Base-by-base conservation (phyloP, 306 rosid species). In the Ormosia semicastrata region DNA sequence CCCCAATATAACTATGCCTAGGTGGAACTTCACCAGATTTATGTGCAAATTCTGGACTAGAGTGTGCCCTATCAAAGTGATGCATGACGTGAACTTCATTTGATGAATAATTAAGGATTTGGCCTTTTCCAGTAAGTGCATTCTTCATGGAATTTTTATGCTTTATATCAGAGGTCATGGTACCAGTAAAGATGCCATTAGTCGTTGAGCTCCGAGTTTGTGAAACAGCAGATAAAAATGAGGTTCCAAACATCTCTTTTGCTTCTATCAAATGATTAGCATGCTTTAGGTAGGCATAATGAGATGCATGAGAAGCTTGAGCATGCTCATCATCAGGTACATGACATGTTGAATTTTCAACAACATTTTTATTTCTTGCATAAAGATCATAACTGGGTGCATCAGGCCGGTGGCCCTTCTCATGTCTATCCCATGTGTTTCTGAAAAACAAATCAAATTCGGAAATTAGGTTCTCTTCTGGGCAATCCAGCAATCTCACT, bases 361-460 rank as follows among this genome's bases (percentile, higher is more conserved):
- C 86, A 47, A 37, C 57, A 54, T 71, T 79, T 11, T 67, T 83
- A 52, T 85, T 13, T 76, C 77, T 86, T 30, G 74, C 1, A 79
- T 60, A 79, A 84, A 86, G 75, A 70, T 90, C 88, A 75, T 66
- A 86, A 71, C 1, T 44, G 8, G 58, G 78, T 5, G 82, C 87
- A 83, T 86, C 90, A 57, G 93, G 87, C 80, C 97, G 91, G 76
- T 81, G 88, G 52, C 95, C 97, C 32, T 88, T 87, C 36, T 95
- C 97, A 87, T 92, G 90, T 85, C 95, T 88, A 39, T 86, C 85
- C 98, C 98, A 93, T 15, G 98, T 89, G 86, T 87, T 91, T 24
- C 71, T 80, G 84, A 94, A 94, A 76, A 94, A 85, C 44, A 81
- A 87, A 82, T 94, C 90, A 74, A 93, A 82, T 83, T 94, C 97